Evolutionary conservation across 1,139 yeast genomes (phyloP).

Genomic region (Kluyveromyces sp.): DNA sequence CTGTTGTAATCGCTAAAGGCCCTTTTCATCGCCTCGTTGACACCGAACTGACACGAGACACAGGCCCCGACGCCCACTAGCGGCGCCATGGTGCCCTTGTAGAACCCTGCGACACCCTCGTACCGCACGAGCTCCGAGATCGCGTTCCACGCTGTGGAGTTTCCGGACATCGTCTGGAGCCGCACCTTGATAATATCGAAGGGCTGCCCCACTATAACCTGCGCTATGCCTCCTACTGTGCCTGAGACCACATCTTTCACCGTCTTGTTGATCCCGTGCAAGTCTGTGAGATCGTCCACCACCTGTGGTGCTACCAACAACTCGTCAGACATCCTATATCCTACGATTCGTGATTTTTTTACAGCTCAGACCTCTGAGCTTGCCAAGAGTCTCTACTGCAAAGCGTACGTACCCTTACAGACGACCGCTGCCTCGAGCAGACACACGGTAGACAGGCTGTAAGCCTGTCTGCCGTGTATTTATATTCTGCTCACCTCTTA

Average conservation of each 20-base stretch:
- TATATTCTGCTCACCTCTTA: neutral
- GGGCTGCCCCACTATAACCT: slow-evolving; percentile 93
- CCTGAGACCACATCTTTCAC: slow-evolving; percentile 82
- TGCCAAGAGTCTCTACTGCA: neutral
- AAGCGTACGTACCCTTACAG: neutral
- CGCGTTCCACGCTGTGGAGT: slow-evolving; percentile 68
- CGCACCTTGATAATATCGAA: slow-evolving; percentile 92
- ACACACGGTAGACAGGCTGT: neutral
- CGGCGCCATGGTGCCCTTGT: slow-evolving; percentile 85
- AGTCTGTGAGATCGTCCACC: slow-evolving; percentile 25
- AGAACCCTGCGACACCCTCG: slow-evolving; percentile 78
- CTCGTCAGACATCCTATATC: slow-evolving; percentile 29
- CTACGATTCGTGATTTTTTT: neutral
- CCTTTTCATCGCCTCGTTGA: slow-evolving; percentile 90
- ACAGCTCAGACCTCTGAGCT: too few relatives aligned
- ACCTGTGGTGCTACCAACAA: slow-evolving; percentile 25
- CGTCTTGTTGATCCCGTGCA: slow-evolving; percentile 40
- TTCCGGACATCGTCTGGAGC: slow-evolving; percentile 73
- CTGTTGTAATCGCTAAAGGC: slow-evolving; percentile 33
- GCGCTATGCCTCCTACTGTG: slow-evolving; percentile 90
- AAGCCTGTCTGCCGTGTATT: neutral
- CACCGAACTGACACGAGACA: slow-evolving; percentile 80
- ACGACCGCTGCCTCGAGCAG: too few relatives aligned
- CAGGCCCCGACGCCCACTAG: slow-evolving; percentile 91
- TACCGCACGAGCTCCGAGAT: slow-evolving; percentile 58